A percentile compares a stretch with the other conserved stretches of the same genome.
These are phyloP conservation scores for Phytophthora multivora DNA, from an alignment of 352 stramenopile genomes.

Conservation along the genomic window DNA sequence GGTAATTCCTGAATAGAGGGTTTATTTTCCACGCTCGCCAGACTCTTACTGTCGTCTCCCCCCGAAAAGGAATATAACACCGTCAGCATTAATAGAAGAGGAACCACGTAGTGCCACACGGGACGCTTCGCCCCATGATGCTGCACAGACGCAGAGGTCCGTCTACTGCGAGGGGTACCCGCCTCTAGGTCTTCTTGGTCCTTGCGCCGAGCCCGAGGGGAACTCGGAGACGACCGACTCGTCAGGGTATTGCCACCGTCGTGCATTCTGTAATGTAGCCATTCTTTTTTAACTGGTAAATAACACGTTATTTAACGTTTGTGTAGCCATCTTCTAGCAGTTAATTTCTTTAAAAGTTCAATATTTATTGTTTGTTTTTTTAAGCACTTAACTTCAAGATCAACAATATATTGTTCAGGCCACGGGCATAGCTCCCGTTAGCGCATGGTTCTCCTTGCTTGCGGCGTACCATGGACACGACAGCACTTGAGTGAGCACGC, in stretches of 20 bases:
- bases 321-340: no score
- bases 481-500: constrained; percentile 14
- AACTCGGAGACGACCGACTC: constrained; percentile 3
- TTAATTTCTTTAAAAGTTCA: no score
- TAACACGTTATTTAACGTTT: no score
- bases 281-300: no score
- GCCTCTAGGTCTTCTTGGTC: constrained; percentile 14
- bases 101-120: constrained; percentile 21
- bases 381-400: no score
- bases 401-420: constrained; percentile 1
- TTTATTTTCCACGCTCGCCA: constrained; percentile 3
- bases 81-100: constrained; percentile 10
- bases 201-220: not conserved
- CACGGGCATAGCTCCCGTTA: constrained; percentile 14
- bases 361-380: no score
- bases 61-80: constrained; percentile 12
- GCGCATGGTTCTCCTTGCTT: constrained; percentile 21
- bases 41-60: not conserved
- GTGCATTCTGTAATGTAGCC: constrained; percentile 4
- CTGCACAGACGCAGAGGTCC: not conserved
- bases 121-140: constrained; percentile 2
- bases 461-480: constrained; percentile 31
- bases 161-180: not conserved
- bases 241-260: constrained; percentile 24
- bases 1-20: constrained; percentile 5